These are phyloP conservation scores for Pisolithus marmoratus DNA, from an alignment of 768 basidiomycete genomes.

Conservation along the genomic window DNA sequence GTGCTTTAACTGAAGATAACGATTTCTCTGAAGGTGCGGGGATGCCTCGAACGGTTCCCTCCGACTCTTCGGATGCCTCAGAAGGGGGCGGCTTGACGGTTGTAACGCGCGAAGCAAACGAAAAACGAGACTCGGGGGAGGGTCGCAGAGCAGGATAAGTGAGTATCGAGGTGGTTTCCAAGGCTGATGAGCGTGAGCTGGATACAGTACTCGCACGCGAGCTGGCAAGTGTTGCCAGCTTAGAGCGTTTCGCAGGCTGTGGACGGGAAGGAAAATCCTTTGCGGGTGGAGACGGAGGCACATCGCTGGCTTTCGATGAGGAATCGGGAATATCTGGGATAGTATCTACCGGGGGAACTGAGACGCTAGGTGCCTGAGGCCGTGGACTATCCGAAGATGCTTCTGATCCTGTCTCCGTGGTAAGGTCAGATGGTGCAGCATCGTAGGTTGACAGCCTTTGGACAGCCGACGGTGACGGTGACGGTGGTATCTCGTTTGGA, in stretches of 20 bases:
- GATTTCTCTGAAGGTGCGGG: slow-evolving; percentile 21
- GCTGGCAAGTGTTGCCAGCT: slow-evolving; percentile 62
- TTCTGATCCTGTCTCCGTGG: slow-evolving; percentile 36
- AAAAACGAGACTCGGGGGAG: slow-evolving; percentile 47
- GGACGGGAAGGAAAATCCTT: slow-evolving; percentile 18
- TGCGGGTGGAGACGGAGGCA: slow-evolving; percentile 19
- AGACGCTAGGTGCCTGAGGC: slow-evolving; percentile 38
- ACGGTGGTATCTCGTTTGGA: slow-evolving; percentile 57
- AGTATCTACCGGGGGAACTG: slow-evolving; percentile 40
- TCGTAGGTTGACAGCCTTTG: slow-evolving; percentile 54
- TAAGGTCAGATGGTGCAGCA: slow-evolving; percentile 47
- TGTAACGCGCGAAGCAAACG: slow-evolving; percentile 22
- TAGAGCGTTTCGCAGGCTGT: slow-evolving; percentile 46
- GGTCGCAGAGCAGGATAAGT: slow-evolving; percentile 71
- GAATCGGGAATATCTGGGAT: slow-evolving; percentile 54
- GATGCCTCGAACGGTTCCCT: slow-evolving; percentile 22
- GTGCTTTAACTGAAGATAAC: slow-evolving; percentile 17
- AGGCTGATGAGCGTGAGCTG: slow-evolving; percentile 51
- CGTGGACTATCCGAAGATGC: slow-evolving; percentile 21
- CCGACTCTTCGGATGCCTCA: slow-evolving; percentile 14
- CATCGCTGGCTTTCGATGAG: slow-evolving; percentile 40
- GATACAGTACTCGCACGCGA: slow-evolving; percentile 49
- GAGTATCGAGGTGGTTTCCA: slow-evolving; percentile 56
- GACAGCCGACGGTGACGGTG: slow-evolving; percentile 65
- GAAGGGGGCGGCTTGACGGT: slow-evolving; percentile 9